Base-by-base conservation (phyloP, 2,329 filamentous ascomycete genomes). In the Onygenales sp. region DNA sequence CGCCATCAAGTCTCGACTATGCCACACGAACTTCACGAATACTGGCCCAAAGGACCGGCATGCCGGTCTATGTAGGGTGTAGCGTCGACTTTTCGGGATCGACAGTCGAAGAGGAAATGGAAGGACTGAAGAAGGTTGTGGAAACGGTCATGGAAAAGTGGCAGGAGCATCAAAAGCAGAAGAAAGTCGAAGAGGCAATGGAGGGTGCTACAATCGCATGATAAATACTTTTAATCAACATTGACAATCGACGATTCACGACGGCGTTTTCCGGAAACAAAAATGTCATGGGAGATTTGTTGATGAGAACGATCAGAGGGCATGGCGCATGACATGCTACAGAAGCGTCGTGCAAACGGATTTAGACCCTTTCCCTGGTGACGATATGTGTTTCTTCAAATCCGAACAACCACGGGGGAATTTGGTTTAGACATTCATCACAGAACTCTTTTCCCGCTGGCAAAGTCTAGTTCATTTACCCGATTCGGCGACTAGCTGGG, bases 81-180 rank as follows among this genome's bases (percentile, higher is more conserved):
- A 95, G 90, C 36, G 83, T 94, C 63, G 89, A 85, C 60, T 83
- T 96, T 58, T 80, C 81, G 63, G 89, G 89, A 8, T 86, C 89
- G 17, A 87, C 83, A 0, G 82, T 92, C 6, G 91, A 96, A 66
- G 93, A 97, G 75, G 92, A 97, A 73, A 91, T 96, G 83, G 89
- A 92, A 65, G 89, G 86, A 0, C 85, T 96, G 62, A 83, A 81
- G 63, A 80, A 79, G 58, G 82, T 95, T 42, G 83, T 91, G 35
- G 80, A 86, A 55, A 81, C 87, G 46, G 79, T 91, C 11, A 73
- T 84, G 65, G 72, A 73, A 43, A 76, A 81, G 60, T 69, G 65
- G 67, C 61, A 67, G 21, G 54, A 56, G 36, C 31, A 39, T 17
- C 31, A 47, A 6, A 13, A 35, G 5, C 49, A 43, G 32, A 10